These are phyloP conservation scores for Fusarium camptoceras DNA, from an alignment of 2,329 filamentous ascomycete genomes.

Conservation along the genomic window DNA sequence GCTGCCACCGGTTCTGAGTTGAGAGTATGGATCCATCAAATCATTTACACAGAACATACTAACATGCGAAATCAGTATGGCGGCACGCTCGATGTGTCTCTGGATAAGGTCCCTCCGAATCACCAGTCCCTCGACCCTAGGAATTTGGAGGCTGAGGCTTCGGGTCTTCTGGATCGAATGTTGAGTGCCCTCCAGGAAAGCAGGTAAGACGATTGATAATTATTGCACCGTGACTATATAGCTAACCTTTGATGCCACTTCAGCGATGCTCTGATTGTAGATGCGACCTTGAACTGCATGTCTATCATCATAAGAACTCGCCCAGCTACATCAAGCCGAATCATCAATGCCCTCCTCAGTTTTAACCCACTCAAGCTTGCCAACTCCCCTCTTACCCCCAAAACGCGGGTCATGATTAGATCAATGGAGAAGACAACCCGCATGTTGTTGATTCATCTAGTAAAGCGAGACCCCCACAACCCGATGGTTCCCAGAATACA, in stretches of 20 bases:
- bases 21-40: constrained; percentile 67
- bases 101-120: constrained; percentile 84
- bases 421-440: constrained; percentile 96
- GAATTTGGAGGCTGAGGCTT: constrained; percentile 91
- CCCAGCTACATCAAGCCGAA: constrained; percentile 84
- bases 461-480: constrained; percentile 87
- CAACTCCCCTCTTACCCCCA: constrained; percentile 80
- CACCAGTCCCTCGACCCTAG: constrained; percentile 83
- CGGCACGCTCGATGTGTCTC: constrained; percentile 77
- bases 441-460: constrained; percentile 83
- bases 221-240: neutral
- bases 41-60: constrained; percentile 9
- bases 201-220: constrained; percentile 67
- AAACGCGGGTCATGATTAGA: constrained; percentile 82
- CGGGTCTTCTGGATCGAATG: constrained; percentile 89
- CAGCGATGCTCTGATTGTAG: constrained; percentile 88
- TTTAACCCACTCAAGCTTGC: constrained; percentile 92
- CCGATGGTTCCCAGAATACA: constrained; percentile 82
- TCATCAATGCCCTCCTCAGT: constrained; percentile 84
- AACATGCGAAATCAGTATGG: constrained; percentile 53
- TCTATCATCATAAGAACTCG: constrained; percentile 85
- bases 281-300: constrained; percentile 90
- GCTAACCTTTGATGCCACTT: constrained; percentile 21
- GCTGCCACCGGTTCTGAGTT: constrained; percentile 84
- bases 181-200: constrained; percentile 86